phyloP scores from a whole-genome alignment of 1,284 basidiomycete species.

The Ganoderma meredithae region DNA sequence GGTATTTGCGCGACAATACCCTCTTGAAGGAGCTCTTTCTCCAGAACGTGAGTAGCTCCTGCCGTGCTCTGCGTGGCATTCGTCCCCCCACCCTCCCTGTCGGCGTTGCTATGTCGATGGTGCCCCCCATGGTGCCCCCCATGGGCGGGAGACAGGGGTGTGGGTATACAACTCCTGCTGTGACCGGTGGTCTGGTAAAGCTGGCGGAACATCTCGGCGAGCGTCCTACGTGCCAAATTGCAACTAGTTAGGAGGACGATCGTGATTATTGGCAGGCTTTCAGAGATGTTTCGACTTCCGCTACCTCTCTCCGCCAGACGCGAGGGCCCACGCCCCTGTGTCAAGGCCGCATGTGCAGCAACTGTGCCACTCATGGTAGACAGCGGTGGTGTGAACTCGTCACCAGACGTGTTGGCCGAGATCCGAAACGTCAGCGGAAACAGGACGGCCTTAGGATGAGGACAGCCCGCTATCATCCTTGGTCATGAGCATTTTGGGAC shows the following conservation, averaged over 20 bases:
- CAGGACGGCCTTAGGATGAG: not conserved
- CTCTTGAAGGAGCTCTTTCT: constrained; percentile 57
- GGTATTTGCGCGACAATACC: constrained; percentile 58
- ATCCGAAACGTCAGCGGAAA: not conserved
- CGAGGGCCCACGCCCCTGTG: not conserved
- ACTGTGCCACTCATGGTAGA: too few species aligned
- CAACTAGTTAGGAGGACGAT: not conserved
- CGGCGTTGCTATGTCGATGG: not conserved
- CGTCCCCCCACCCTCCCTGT: too few species aligned
- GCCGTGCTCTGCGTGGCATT: not conserved
- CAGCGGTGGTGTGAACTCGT: not conserved
- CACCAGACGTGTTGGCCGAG: not conserved
- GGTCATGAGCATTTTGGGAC: too few species aligned
- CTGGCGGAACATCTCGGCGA: not conserved
- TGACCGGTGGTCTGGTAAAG: not conserved
- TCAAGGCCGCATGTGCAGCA: not conserved
- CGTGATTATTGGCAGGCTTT: not conserved
- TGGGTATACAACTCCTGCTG: not conserved
- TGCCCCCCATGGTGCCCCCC: too few species aligned
- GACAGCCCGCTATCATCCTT: too few species aligned
- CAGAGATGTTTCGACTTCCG: not conserved
- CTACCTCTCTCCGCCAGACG: not conserved
- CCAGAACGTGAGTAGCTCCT: constrained; percentile 57
- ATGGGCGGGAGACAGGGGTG: not conserved
- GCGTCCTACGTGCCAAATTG: not conserved